phyloP scores from a whole-genome alignment of 2,329 filamentous ascomycete genomes.

The Claviceps sp. region DNA sequence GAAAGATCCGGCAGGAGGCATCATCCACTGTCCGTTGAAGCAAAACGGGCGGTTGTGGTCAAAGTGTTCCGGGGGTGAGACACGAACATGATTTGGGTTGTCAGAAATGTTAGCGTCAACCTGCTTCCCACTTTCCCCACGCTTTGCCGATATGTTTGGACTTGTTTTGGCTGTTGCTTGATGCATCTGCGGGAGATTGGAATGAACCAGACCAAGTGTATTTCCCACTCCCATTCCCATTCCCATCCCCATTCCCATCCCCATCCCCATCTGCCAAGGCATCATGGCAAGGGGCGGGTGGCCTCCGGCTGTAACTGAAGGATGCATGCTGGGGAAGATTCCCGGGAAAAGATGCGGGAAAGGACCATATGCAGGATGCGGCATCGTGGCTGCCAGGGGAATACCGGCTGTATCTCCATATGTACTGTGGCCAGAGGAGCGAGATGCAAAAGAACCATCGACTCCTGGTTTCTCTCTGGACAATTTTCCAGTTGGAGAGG shows the following conservation, averaged over 20 bases:
- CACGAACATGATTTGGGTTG: slow-evolving; percentile 18
- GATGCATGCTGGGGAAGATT: slow-evolving; percentile 16
- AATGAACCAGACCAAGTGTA: slow-evolving; percentile 14
- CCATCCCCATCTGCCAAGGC: slow-evolving; percentile 27
- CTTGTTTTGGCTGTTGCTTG: slow-evolving; percentile 6
- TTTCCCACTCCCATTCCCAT: slow-evolving; percentile 11
- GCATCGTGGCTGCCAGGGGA: slow-evolving; percentile 6
- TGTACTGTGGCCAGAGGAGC: slow-evolving; percentile 9
- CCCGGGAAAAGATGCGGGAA: slow-evolving; percentile 20
- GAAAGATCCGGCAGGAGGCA: slow-evolving; percentile 16
- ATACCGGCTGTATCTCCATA: slow-evolving; percentile 4
- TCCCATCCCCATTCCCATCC: slow-evolving; percentile 20
- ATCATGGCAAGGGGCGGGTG: slow-evolving; percentile 23
- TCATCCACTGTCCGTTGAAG: slow-evolving; percentile 31
- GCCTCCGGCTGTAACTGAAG: slow-evolving; percentile 17
- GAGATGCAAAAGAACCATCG: slow-evolving; percentile 11
- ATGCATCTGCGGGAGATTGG: slow-evolving; percentile 12
- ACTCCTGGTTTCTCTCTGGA: slow-evolving; percentile 24
- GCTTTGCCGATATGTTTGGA: slow-evolving; percentile 11
- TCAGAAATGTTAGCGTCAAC: slow-evolving; percentile 18
- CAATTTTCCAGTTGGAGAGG: slow-evolving; percentile 39
- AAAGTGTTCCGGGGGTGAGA: slow-evolving; percentile 30
- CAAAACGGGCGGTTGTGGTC: slow-evolving; percentile 32
- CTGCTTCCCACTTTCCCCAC: slow-evolving; percentile 15
- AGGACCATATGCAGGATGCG: slow-evolving; percentile 16